phyloP scores from a whole-genome alignment of 2,329 filamentous ascomycete species.

The Ilyonectria sp. region DNA sequence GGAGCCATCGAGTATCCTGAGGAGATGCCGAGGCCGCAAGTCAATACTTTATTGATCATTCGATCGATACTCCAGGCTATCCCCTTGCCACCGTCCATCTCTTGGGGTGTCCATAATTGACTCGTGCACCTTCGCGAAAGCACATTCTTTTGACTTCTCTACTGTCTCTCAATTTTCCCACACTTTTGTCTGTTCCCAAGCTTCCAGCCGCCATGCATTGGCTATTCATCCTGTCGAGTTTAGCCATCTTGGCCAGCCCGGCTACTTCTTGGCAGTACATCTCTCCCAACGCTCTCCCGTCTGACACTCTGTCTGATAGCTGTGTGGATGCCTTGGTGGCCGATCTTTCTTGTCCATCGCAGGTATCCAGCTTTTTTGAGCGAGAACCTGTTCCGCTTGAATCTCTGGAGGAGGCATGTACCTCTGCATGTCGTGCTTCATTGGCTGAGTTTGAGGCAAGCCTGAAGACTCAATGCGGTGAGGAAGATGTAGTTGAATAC shows the following conservation, averaged over 20 bases:
- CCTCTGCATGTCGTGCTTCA: constrained; percentile 2
- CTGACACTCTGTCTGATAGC: constrained; percentile 3
- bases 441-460: constrained; percentile 6
- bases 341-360: neutral
- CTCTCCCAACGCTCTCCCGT: constrained; percentile 11
- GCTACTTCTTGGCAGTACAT: constrained; percentile 13
- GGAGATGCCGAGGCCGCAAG: too few relatives aligned
- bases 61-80: too few relatives aligned
- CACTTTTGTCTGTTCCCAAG: constrained; percentile 9
- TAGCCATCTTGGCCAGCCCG: constrained; percentile 1
- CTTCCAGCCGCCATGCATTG: constrained; percentile 6
- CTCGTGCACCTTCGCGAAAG: neutral
- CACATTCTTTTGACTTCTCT: neutral
- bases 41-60: neutral
- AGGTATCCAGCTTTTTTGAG: constrained; percentile 15
- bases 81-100: neutral
- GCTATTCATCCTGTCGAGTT: constrained; percentile 4
- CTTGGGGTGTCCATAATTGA: neutral
- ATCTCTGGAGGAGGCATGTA: constrained; percentile 16
- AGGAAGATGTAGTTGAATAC: constrained; percentile 13
- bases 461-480: constrained; percentile 7
- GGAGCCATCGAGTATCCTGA: too few relatives aligned
- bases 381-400: constrained; percentile 14
- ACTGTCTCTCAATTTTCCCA: neutral
- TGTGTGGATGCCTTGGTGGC: constrained; percentile 14